Base-by-base conservation (phyloP, 495 filamentous ascomycete species). In the Corynascus novoguineensis region DNA sequence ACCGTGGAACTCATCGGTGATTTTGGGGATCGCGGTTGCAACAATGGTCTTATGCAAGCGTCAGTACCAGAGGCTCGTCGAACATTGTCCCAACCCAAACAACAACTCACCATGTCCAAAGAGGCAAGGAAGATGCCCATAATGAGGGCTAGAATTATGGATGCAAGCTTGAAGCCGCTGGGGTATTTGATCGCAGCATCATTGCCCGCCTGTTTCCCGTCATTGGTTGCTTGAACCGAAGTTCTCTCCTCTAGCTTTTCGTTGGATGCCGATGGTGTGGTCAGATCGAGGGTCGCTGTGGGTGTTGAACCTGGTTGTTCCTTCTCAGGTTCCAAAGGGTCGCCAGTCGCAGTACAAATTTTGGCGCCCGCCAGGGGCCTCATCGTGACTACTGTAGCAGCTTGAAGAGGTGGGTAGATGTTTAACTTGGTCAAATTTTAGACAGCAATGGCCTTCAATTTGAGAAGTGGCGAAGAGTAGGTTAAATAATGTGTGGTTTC, bases 61-160 rank as follows among this genome's bases (percentile, higher is more conserved):
- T 27, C 22, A 19, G 50, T 28, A 15, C n/a, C 5, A 44, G 40
- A 24, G 14, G 24, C 9, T 22, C 8, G n/a, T 22, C 5, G n/a
- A 24, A 12, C 3, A 22, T 15, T 1, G 8, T 17, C 5, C 5
- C 11, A 10, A 3, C 9, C 17, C 34, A 11, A 10, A n/a, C 10
- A 10, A 9, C 14, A 52, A 38, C 76, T 73, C 11, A 73, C 76
- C 64, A 77, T 75, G 47, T 82, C 79, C 14, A 81, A 65, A 0
- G 75, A 69, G 1, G 78, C 69, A 5, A 82, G 62, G 57, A 82
- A 82, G 22, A 77, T 68, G 38, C 74, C 69, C 4, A 81, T 70
- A 19, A 76, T 71, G 1, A 81, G 64, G 9, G 76, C 74, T 41
- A 74, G 52, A 12, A 76, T 53, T 62, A 78, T 68, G 48, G 71